These are phyloP conservation scores for Skeletonema costatum DNA, from an alignment of 108 stramenopile species.

Conservation along the genomic window DNA sequence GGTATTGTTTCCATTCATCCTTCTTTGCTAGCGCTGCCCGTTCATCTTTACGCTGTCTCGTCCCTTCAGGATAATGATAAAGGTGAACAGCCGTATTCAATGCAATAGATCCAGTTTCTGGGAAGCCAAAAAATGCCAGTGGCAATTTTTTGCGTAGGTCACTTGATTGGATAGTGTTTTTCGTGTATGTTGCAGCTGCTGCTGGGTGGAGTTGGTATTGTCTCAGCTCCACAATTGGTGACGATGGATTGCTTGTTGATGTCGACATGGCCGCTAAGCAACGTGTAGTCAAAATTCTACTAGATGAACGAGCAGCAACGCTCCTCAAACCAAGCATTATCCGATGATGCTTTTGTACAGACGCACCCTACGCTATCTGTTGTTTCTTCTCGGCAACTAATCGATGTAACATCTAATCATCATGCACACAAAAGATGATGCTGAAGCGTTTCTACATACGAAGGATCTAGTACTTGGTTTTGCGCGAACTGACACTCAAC, in stretches of 20 bases:
- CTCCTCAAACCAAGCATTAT: not conserved
- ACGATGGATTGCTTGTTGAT: not conserved
- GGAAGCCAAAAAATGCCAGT: constrained; percentile 53
- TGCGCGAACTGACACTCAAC: too few species aligned
- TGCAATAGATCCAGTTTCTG: constrained; percentile 61
- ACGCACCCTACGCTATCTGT: too few species aligned
- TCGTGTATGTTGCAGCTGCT: constrained; percentile 19
- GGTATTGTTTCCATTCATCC: constrained; percentile 48
- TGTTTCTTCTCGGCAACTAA: too few species aligned
- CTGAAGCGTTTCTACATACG: too few species aligned
- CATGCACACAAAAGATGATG: too few species aligned
- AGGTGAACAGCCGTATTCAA: constrained; percentile 60
- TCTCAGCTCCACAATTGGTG: constrained; percentile 62
- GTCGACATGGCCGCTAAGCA: not conserved
- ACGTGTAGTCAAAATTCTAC: not conserved
- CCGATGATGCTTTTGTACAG: too few species aligned
- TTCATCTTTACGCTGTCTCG: constrained; percentile 42
- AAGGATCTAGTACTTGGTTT: too few species aligned
- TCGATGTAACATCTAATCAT: too few species aligned
- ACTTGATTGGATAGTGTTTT: constrained; percentile 33
- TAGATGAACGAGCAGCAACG: not conserved
- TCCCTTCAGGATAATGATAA: constrained; percentile 67
- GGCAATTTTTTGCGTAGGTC: constrained; percentile 36
- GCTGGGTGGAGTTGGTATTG: constrained; percentile 55
- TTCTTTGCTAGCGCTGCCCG: constrained; percentile 25